Percentiles rank a stretch among this genome's conserved stretches.
These are phyloP conservation scores for Brassica incana DNA, from an alignment of 345 rosid species.

Conservation along the genomic window DNA sequence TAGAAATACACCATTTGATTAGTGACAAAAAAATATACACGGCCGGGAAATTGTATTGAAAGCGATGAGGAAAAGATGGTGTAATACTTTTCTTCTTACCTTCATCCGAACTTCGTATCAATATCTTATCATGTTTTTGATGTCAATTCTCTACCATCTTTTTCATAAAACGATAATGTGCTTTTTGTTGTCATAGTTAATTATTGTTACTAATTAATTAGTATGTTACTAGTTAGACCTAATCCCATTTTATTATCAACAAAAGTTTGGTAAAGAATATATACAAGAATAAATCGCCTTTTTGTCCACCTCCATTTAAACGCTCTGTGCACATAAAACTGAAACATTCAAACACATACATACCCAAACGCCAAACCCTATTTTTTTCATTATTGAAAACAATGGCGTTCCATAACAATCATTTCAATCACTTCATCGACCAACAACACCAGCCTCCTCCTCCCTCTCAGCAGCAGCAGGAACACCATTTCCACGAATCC, in stretches of 20 bases:
- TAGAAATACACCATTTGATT: neutral
- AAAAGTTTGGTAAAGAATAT: neutral
- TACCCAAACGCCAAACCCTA: neutral
- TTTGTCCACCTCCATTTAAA: slow-evolving; percentile 5
- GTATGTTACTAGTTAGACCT: slow-evolving; percentile 2
- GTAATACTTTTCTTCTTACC: neutral
- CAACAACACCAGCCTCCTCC: slow-evolving; percentile 42
- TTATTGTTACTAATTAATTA: neutral
- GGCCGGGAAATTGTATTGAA: neutral
- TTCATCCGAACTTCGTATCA: slow-evolving; percentile 18
- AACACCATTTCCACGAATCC: slow-evolving; percentile 46
- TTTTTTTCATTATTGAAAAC: slow-evolving; percentile 2
- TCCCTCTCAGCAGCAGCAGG: slow-evolving; percentile 42
- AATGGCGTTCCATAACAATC: slow-evolving; percentile 83
- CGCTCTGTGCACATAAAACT: slow-evolving; percentile 11
- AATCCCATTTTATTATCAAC: slow-evolving; percentile 8
- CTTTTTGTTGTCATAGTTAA: slow-evolving; percentile 14
- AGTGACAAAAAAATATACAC: neutral
- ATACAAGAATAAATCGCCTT: slow-evolving; percentile 1
- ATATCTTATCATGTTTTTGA: slow-evolving; percentile 17
- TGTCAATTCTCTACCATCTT: slow-evolving; percentile 19
- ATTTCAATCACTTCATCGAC: slow-evolving; percentile 68
- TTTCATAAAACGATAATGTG: neutral
- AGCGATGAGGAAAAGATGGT: neutral
- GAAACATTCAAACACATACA: slow-evolving; percentile 24